Evolutionary conservation across 495 filamentous ascomycete genomes (phyloP), one percentile per base, ranked within the genome.

Genomic region (Clohesyomyces aquaticus): DNA sequence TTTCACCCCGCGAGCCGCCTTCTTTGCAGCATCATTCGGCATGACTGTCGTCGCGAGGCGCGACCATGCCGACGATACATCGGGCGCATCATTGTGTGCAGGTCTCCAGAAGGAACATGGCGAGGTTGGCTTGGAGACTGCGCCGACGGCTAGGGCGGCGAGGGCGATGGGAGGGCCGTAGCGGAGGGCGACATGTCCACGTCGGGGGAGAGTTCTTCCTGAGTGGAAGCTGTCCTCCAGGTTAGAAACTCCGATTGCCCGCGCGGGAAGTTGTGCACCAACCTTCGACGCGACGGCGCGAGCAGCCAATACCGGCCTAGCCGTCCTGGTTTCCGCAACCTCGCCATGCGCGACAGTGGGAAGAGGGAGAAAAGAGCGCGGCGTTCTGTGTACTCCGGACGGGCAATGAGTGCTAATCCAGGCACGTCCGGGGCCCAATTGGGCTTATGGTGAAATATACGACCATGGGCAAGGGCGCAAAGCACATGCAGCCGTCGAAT

Each of bases 281-380:
- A 59, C 56, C 25, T 59, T 11, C 43, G 56, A 49, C 46, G 56
- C 28, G 43, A n/a, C 29, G n/a, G n/a, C n/a, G n/a, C n/a, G n/a
- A n/a, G n/a, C 43, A 32, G 56, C 56, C n/a, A 4, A n/a, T 4
- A 47, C 43, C 49, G 14, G 45, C 50, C 50, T n/a, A 42, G 29
- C 32, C 35, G 23, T 18, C 18, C 35, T 26, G 50, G 27, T 16
- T 43, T 55, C 29, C 29, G 38, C 28, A 55, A 16, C 19, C 28
- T 32, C 38, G 29, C 52, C 52, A 55, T 42, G n/a, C 29, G 10
- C 25, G 29, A 55, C 12, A 43, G n/a, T 28, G 8, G 29, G 25
- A 28, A 41, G 11, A 10, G 22, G n/a, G n/a, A n/a, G 43, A 47
- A 47, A 47, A 42, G 25, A 23, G 32, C 28, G 18, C 2, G 18